These are phyloP conservation scores for Allium fistulosum DNA, from an alignment of 106 monocot genomes.

Conservation along the genomic window DNA sequence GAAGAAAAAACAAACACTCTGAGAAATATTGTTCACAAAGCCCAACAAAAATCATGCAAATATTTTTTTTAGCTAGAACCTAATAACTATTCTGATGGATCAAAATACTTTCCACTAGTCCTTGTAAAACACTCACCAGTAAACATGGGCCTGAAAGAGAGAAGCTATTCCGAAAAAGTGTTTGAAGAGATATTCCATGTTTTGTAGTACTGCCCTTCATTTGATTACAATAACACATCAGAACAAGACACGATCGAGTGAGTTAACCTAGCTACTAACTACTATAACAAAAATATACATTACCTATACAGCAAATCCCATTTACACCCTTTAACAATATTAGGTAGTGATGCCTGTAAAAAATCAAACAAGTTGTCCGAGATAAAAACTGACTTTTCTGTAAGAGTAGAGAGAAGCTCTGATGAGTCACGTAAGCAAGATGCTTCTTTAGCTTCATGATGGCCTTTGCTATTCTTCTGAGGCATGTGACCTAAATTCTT, in stretches of 20 bases:
- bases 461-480: constrained; percentile 13
- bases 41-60: too few relatives aligned
- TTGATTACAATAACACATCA: constrained; percentile 20
- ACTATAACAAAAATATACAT: background rate
- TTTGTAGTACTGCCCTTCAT: constrained; percentile 89
- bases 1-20: too few relatives aligned
- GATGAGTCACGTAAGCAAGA: constrained; percentile 5
- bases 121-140: constrained; percentile 37
- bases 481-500: constrained; percentile 12
- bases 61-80: too few relatives aligned
- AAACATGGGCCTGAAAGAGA: constrained; percentile 62
- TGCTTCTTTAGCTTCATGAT: constrained; percentile 14
- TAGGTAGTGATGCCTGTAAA: constrained; percentile 72
- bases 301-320: constrained; percentile 93
- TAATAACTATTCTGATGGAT: too few relatives aligned
- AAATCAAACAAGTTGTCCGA: constrained; percentile 66
- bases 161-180: constrained; percentile 68
- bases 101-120: too few relatives aligned
- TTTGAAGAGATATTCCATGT: constrained; percentile 85
- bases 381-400: constrained; percentile 65
- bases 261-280: too few relatives aligned
- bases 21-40: too few relatives aligned
- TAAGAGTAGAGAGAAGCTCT: constrained; percentile 29
- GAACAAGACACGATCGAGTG: constrained; percentile 5
- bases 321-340: constrained; percentile 76